Evolutionary conservation across 192 early-diverging fungal species (phyloP).

Genomic region (Backusella tuberculispora): DNA sequence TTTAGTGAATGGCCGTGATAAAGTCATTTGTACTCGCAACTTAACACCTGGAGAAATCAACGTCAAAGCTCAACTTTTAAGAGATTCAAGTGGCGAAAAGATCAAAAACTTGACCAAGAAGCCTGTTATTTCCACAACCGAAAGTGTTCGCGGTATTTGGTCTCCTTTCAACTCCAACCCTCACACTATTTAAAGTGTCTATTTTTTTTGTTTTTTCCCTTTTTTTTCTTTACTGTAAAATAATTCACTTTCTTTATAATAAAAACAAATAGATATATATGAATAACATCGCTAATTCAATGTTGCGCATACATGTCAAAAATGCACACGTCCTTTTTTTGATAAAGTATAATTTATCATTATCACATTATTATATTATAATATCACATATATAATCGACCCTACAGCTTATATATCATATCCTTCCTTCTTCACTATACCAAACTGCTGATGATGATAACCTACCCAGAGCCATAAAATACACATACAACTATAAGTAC

Average conservation of each 20-base stretch:
- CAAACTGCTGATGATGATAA: too few species aligned
- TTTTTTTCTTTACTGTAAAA: background rate
- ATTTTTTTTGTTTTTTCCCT: background rate
- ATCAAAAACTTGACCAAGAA: conserved; percentile 64
- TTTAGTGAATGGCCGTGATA: conserved; percentile 63
- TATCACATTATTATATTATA: too few species aligned
- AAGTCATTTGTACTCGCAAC: conserved; percentile 69
- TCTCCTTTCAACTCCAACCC: conserved; percentile 76
- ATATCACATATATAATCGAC: too few species aligned
- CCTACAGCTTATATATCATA: too few species aligned
- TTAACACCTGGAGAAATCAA: conserved; percentile 61
- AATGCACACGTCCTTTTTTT: too few species aligned
- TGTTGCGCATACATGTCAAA: too few species aligned
- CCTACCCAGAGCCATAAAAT: too few species aligned
- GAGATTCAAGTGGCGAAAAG: conserved; percentile 66
- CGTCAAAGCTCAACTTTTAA: conserved; percentile 62
- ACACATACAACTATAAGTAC: too few species aligned
- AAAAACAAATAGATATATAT: background rate
- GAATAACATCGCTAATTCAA: too few species aligned
- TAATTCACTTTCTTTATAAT: background rate
- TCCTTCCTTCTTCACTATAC: too few species aligned
- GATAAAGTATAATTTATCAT: too few species aligned
- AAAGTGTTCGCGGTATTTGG: conserved; percentile 82
- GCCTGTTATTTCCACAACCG: conserved; percentile 76
- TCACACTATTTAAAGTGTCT: conserved; percentile 59